Evolutionary conservation across 441 rosid species (phyloP), one percentile per base, ranked within the genome.

Genomic region (Populus trichocarpa): DNA sequence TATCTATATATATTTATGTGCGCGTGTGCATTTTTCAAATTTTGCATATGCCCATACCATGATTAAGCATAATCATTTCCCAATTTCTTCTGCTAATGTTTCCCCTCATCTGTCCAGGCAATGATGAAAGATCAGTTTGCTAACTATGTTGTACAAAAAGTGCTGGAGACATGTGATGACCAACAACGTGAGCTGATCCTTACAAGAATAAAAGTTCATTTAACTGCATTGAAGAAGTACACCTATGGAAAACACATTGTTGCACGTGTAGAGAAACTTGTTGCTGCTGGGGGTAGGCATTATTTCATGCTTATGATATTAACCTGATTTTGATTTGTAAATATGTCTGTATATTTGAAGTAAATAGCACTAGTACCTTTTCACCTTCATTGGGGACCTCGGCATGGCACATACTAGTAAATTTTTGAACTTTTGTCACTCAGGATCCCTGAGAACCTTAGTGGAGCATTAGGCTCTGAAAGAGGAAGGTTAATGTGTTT

Each of bases 81-180:
- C 28, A 9, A 61, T 22, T 22, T 63, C 28, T 10, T 63, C 14
- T 63, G 66, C 28, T 63, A 63, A 63, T 23, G 28, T 23, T 63
- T 10, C 25, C 66, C 28, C 5, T 22, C 12, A 11, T 63, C 28
- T 63, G 66, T 75, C 10, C 84, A 96, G 99, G 98, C 98, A 25
- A 96, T 96, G 99, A 94, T 96, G 99, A 96, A 96, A 85, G 99
- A 96, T 83, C 99, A 92, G 85, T 96, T 92, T 88, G 99, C 95
- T 25, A 94, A 94, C 82, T 94, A 96, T 36, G 98, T 96, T 8
- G 99, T 96, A 72, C 99, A 96, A 75, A 96, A 94, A 84, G 97
- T 94, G 76, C 86, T 96, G 30, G 98, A 94, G 90, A 94, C 97
- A 46, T 93, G 98, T 50, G 96, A 96, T 74, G 99, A 96, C 82